phyloP scores from a whole-genome alignment of 2,329 filamentous ascomycete genomes.

The Pleomassaria siparia region DNA sequence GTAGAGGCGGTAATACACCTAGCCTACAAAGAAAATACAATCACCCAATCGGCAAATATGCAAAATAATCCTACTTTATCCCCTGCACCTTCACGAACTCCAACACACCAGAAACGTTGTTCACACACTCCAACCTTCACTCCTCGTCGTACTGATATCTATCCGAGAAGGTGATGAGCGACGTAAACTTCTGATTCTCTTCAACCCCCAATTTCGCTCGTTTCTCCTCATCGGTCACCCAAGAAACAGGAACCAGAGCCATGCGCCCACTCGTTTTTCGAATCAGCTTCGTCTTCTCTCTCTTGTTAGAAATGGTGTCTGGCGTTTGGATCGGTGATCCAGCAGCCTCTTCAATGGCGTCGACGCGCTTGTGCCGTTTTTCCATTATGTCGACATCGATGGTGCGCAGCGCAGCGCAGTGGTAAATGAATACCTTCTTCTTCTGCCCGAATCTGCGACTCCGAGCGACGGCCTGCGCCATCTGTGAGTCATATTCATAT shows the following conservation, averaged over 20 bases:
- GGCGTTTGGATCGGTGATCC: constrained; percentile 10
- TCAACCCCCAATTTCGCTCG: constrained; percentile 13
- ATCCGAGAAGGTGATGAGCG: constrained; percentile 32
- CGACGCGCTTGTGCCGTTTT: constrained; percentile 41
- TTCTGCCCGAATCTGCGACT: constrained; percentile 60
- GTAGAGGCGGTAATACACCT: too few species aligned
- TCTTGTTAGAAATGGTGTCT: neutral
- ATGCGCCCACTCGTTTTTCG: constrained; percentile 15
- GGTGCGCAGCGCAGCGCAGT: constrained; percentile 80
- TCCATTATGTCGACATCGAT: constrained; percentile 53
- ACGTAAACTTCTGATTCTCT: constrained; percentile 20
- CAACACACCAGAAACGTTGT: neutral
- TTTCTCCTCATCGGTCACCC: constrained; percentile 19
- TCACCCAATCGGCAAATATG: too few species aligned
- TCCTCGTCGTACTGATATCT: neutral
- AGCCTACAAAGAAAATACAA: too few species aligned
- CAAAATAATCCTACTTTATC: too few species aligned
- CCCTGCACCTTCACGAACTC: too few species aligned
- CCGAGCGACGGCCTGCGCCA: constrained; percentile 66
- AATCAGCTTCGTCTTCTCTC: constrained; percentile 24
- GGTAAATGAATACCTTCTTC: constrained; percentile 60
- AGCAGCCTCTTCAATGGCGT: constrained; percentile 17
- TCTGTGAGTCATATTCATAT: constrained; percentile 58
- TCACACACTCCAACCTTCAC: neutral
- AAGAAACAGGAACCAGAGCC: constrained; percentile 30